Base-by-base conservation (phyloP, 1,284 basidiomycete species). In the Xerocomus amazonicus region DNA sequence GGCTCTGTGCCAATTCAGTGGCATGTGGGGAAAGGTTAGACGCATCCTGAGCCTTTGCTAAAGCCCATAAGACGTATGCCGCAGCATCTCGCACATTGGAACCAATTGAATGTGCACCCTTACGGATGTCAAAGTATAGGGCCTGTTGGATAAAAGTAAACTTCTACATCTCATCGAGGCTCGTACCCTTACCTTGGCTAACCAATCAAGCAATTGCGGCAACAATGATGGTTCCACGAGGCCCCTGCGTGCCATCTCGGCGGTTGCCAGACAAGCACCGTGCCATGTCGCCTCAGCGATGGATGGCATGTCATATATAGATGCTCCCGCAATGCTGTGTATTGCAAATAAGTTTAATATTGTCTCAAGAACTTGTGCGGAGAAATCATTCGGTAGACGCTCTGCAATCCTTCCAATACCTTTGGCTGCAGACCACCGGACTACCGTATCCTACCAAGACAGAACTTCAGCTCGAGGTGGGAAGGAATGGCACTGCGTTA, bases 381-480 rank as follows among this genome's bases (percentile, higher is more conserved):
- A 75, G 59, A 95, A 88, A 12, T 85, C 83, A 0, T 67, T 52
- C 2, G 96, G 91, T 0, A 99, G 78, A 13, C 89, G 79, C 54
- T 89, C 84, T 2, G 91, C 80, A 36, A 99, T 79, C 7, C 94
- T 84, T 6, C 94, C 90, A 10, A 98, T 73, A 26, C 92, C 92
- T 69, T 99, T 99, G 6, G 97, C 92, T 3, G 92, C 83, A 9
- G 95, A 94, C 80, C 93, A 99, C 41, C 97, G 88, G 17, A 99
- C 93, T 28, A 94, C 75, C 0, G 97, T 97, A 63, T 98, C 95
- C 92, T 97, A 59, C 32, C 44, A 33, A 34, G 36, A 27, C 34
- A 46, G 31, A 19, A 29, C 0, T 28, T 55, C 16, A 47, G 38
- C 41, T 26, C 17, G 40, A 43, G 40, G 36, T 37, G 35, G 39